Evolutionary conservation across 139 green algal genomes (phyloP), one percentile per base, ranked within the genome.

Genomic region (Chlorella sp.): DNA sequence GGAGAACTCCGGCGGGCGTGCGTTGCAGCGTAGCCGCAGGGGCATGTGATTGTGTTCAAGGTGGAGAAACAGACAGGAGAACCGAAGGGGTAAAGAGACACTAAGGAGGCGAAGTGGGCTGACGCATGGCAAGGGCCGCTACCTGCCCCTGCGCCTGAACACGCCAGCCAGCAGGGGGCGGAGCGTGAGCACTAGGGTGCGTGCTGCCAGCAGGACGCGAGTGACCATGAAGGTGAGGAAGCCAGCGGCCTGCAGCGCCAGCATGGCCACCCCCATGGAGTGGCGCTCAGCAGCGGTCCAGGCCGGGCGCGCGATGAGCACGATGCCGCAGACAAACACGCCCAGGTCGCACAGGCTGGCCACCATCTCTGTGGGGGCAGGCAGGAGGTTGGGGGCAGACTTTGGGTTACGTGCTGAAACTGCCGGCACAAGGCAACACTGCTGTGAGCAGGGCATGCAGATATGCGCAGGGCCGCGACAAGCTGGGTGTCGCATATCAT

Each of bases 241-340:
- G 24, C 85, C 85, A 5, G 83, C 26, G 69, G 85, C 85, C 79
- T 88, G 83, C n/a, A 91, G 48, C 30, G 38, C 74, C 65, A 91
- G 86, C 87, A 91, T 91, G 51, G 88, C 73, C 5, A 89, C n/a
- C 14, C 87, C 87, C 81, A 91, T 73, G 13, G 30, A 82, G 44
- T 41, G 30, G 19, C 79, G 82, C 80, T 79, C 44, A 3, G 24
- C 75, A 14, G 67, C 16, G 9, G 36, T 82, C 83, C 85, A 89
- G 20, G 67, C 40, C 41, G 41, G 36, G 34, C 83, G 87, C 34
- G 76, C 38, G 7, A 92, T 83, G 3, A 92, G 84, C 3, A 89
- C 62, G 26, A 92, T 79, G 44, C 88, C 88, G 70, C 88, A 92
- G 22, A 84, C 48, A 48, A 92, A 92, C 7, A 89, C 73, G n/a